Conservation (phyloP, 2,329 filamentous ascomycete genomes). For the Colletotrichum nymphaeae region DNA sequence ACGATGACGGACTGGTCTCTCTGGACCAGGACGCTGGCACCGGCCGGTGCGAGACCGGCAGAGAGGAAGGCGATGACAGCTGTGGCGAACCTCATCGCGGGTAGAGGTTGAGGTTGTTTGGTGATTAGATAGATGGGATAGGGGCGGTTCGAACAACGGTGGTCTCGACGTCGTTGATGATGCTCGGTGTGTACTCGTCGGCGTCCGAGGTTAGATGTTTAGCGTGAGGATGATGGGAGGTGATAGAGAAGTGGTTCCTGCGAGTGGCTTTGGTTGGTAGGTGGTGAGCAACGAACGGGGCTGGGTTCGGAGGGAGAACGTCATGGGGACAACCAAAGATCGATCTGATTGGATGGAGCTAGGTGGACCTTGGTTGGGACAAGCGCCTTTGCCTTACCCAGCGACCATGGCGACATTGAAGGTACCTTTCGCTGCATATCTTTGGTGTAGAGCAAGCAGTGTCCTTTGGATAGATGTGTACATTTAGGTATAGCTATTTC, state of each 20-base stretch:
- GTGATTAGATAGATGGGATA: not conserved
- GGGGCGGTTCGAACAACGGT: not conserved
- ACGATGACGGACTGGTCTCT: conserved; percentile 60
- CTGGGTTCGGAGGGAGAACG: conserved; percentile 35
- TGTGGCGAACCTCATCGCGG: conserved; percentile 54
- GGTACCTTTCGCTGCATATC: not conserved
- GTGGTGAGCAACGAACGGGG: conserved; percentile 32
- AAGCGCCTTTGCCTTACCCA: conserved; percentile 33
- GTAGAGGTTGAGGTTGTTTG: conserved; percentile 1
- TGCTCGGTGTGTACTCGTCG: conserved; percentile 23
- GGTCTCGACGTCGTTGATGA: conserved; percentile 9
- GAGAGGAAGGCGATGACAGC: conserved; percentile 58
- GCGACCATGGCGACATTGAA: conserved; percentile 30
- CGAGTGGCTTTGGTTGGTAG: conserved; percentile 30
- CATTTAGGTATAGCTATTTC: not conserved
- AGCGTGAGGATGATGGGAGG: conserved; percentile 34
- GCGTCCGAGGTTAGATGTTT: conserved; percentile 18
- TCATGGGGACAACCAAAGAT: conserved; percentile 33
- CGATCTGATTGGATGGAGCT: conserved; percentile 33
- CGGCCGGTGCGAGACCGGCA: conserved; percentile 57
- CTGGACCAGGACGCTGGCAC: conserved; percentile 59
- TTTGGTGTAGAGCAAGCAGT: not conserved
- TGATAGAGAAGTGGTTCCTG: conserved; percentile 23
- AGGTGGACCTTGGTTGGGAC: conserved; percentile 26
- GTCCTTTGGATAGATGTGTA: not conserved